These are phyloP conservation scores for Calonectria ilicicola DNA, from an alignment of 2,329 filamentous ascomycete genomes.

Conservation along the genomic window DNA sequence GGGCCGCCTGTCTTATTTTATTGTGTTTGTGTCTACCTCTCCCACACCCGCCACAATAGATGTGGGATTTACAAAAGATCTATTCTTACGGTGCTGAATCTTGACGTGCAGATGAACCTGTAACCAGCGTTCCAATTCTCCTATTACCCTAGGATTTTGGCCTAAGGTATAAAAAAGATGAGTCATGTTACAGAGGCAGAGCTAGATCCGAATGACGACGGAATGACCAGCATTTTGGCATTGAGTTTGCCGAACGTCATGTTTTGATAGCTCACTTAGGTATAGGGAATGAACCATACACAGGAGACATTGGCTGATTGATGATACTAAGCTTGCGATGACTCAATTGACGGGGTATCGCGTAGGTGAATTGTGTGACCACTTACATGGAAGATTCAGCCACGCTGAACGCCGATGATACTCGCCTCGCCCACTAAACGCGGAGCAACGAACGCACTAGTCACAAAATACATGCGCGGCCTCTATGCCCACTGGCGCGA, in stretches of 20 bases:
- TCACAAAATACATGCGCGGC: not conserved
- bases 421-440: not conserved
- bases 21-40: too few species aligned
- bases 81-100: too few species aligned
- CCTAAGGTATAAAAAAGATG: not conserved
- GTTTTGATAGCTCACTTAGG: not conserved
- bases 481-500: not conserved
- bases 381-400: not conserved
- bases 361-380: not conserved
- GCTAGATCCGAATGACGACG: not conserved
- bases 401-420: not conserved
- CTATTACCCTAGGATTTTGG: not conserved
- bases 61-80: not conserved
- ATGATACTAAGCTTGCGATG: not conserved
- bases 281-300: not conserved
- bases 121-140: not conserved
- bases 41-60: too few species aligned
- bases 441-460: not conserved
- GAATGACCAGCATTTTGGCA: not conserved
- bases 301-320: not conserved
- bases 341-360: not conserved
- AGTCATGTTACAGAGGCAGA: not conserved
- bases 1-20: too few species aligned
- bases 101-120: not conserved
- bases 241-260: not conserved